These are phyloP conservation scores for Leccinum subrobustum DNA, from an alignment of 1,284 basidiomycete species.

Conservation along the genomic window DNA sequence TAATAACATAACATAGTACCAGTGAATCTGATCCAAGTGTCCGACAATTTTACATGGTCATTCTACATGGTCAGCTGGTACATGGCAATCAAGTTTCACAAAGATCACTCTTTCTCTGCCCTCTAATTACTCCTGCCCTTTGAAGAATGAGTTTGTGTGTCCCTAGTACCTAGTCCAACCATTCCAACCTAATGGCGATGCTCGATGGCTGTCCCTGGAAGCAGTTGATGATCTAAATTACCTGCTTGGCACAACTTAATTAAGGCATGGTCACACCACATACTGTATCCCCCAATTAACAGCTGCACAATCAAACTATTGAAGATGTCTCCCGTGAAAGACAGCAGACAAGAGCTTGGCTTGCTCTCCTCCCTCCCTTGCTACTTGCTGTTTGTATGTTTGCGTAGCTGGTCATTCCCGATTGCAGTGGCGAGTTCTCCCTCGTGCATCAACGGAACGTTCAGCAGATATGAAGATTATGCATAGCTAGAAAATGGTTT, in stretches of 20 bases:
- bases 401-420: not conserved
- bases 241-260: too few relatives aligned
- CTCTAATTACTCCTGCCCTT: too few relatives aligned
- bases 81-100: not conserved
- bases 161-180: not conserved
- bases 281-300: too few relatives aligned
- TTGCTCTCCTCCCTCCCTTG: not conserved
- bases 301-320: too few relatives aligned
- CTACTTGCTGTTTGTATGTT: not conserved
- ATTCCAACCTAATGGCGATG: not conserved
- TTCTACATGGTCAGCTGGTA: not conserved
- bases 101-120: not conserved
- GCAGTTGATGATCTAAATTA: too few relatives aligned
- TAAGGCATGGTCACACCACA: too few relatives aligned
- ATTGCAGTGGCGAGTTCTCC: not conserved
- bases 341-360: not conserved
- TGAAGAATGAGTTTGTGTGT: too few relatives aligned
- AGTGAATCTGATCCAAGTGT: not conserved
- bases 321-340: too few relatives aligned
- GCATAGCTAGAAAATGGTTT: not conserved
- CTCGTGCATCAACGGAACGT: not conserved
- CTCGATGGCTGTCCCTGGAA: too few relatives aligned
- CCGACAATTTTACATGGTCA: too few relatives aligned
- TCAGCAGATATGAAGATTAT: not conserved
- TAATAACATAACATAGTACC: slow-evolving; percentile 1